A percentile compares a stretch with the other conserved stretches of the same genome.
These are phyloP conservation scores for Xylaria multiplex DNA, from an alignment of 2,329 filamentous ascomycete species.

Conservation along the genomic window DNA sequence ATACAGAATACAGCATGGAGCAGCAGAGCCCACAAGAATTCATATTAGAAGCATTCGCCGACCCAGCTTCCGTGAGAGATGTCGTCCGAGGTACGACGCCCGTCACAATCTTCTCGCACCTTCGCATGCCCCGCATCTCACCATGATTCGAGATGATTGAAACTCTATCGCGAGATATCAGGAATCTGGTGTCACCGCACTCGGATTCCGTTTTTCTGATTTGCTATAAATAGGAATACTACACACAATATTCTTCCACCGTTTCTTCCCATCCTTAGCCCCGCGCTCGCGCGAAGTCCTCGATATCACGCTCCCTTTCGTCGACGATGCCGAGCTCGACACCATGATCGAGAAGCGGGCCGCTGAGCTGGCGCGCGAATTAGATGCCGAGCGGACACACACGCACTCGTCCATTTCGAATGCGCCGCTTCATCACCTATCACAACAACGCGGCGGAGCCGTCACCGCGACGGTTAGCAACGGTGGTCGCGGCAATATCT, in stretches of 20 bases:
- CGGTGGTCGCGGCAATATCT: conserved; percentile 72
- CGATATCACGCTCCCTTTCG: conserved; percentile 87
- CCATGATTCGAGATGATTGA: conserved; percentile 14
- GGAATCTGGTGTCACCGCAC: conserved; percentile 35
- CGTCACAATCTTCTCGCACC: conserved; percentile 15
- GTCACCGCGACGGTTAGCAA: conserved; percentile 12
- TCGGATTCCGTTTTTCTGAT: conserved; percentile 26
- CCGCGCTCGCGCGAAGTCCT: conserved; percentile 89
- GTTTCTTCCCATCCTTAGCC: conserved; percentile 88
- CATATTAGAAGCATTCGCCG: conserved; percentile 91
- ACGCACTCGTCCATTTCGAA: conserved; percentile 23
- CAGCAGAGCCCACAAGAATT: conserved; percentile 79
- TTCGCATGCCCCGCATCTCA: conserved; percentile 27
- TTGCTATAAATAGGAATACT: conserved; percentile 74
- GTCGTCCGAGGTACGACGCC: conserved; percentile 81
- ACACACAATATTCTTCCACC: conserved; percentile 98
- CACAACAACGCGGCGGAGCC: conserved; percentile 43
- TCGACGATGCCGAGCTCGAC: conserved; percentile 90
- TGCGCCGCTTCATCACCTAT: conserved; percentile 44
- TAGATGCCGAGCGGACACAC: conserved; percentile 67
- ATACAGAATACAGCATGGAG: conserved; percentile 54
- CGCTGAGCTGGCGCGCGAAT: conserved; percentile 79
- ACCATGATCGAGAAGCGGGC: conserved; percentile 92
- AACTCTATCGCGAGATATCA: neutral
- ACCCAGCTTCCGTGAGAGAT: conserved; percentile 88